phyloP scores from a whole-genome alignment of 2,329 filamentous ascomycete genomes.

The Fusarium burgessii region DNA sequence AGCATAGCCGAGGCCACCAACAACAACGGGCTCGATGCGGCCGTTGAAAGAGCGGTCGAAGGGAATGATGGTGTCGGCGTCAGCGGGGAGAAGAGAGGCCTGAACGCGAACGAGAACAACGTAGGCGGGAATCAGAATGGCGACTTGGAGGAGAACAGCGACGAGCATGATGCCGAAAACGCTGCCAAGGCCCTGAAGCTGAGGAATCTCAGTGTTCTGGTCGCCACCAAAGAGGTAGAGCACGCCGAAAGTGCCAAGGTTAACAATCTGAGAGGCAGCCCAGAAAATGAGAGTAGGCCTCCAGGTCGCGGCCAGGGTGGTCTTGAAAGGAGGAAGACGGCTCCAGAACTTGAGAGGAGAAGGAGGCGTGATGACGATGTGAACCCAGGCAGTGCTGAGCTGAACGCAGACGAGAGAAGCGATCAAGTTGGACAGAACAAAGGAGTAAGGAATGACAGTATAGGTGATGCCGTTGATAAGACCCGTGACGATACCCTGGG shows the following conservation, averaged over 20 bases:
- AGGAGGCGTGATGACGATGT: constrained; percentile 82
- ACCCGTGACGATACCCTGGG: constrained; percentile 53
- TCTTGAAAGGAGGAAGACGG: constrained; percentile 75
- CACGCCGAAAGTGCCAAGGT: constrained; percentile 58
- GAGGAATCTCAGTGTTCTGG: constrained; percentile 52
- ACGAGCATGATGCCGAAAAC: constrained; percentile 58
- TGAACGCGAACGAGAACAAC: constrained; percentile 86
- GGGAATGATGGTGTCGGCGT: constrained; percentile 85
- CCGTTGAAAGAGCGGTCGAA: constrained; percentile 90
- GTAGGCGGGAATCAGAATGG: constrained; percentile 79
- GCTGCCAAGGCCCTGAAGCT: constrained; percentile 55
- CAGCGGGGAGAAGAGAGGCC: constrained; percentile 84
- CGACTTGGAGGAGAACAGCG: constrained; percentile 63
- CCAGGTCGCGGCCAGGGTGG: constrained; percentile 75
- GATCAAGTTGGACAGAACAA: constrained; percentile 57
- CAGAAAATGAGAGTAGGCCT: constrained; percentile 74
- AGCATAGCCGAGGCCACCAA: constrained; percentile 78
- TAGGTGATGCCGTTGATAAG: constrained; percentile 60
- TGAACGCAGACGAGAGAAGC: constrained; percentile 71
- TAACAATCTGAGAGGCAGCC: constrained; percentile 64
- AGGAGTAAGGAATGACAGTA: constrained; percentile 59
- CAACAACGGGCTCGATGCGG: constrained; percentile 77
- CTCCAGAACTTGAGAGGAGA: constrained; percentile 73
- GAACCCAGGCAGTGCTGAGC: constrained; percentile 83
- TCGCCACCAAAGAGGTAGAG: constrained; percentile 60